Evolutionary conservation across 345 rosid genomes (phyloP), one percentile per base, ranked within the genome.

Genomic region (Erysimum cheiranthoides): DNA sequence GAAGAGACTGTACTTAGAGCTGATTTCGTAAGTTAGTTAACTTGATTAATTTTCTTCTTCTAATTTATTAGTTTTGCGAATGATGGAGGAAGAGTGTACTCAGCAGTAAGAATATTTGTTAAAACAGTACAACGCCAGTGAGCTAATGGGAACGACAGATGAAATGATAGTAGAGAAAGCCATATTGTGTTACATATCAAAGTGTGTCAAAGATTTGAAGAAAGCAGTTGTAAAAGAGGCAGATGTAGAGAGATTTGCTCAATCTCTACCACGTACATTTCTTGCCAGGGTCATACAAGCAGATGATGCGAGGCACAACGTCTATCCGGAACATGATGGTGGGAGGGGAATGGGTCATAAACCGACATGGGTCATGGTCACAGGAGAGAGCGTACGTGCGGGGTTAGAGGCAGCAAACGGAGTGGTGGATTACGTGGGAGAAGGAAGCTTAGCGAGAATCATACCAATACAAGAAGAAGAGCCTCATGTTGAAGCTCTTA

Each of bases 331-430:
- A 50, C 54, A 50, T 50, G 54, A 21, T 50, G 18, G 30, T 49
- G 53, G 53, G 54, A 21, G 25, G 25, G 1, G 25, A 21, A 21
- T 21, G 25, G 25, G 82, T 87, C 10, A 59, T 82, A 63, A 84
- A 59, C 46, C 78, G 90, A 6, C 92, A 87, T 25, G 92, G 92
- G 52, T 87, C 92, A 12, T 87, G 95, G 87, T 85, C 88, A 70
- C 77, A 84, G 88, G 92, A 87, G 74, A 89, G 79, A 60, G 79
- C 86, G 25, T 84, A 80, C 49, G 89, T 85, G 18, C 82, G 0
- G 92, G 90, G 32, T 81, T 81, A 0, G 95, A 84, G 73, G 86
- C 89, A 3, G 86, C 87, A 1, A 87, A 86, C 68, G 52, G 70
- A 27, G 88, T 71, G 36, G 81, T 85, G 4, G 87, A 84, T 73